These are phyloP conservation scores for Spongospora subterranea DNA, from an alignment of 208 protist genomes.

Conservation along the genomic window DNA sequence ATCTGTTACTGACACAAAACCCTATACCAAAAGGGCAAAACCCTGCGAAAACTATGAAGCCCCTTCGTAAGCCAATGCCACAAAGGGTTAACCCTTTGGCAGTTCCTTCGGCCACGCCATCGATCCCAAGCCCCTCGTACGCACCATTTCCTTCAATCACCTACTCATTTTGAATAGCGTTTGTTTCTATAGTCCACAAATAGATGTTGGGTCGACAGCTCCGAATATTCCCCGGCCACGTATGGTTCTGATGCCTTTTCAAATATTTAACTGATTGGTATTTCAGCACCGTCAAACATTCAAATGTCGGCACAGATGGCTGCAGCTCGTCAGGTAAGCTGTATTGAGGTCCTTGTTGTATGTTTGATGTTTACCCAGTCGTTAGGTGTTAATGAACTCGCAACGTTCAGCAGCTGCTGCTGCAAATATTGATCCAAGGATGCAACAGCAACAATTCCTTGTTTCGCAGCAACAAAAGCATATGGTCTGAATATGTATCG, in stretches of 20 bases:
- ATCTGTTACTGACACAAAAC: conserved; percentile 12
- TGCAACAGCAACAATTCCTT: conserved; percentile 39
- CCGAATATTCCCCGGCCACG: too few species aligned
- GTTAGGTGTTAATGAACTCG: neutral
- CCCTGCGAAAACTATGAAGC: neutral
- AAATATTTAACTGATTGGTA: too few species aligned
- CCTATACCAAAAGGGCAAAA: conserved; percentile 29
- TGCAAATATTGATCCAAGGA: neutral
- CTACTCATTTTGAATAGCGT: too few species aligned
- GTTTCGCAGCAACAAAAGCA: conserved; percentile 30
- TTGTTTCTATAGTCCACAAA: too few species aligned
- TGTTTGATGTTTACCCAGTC: neutral
- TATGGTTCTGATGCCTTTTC: too few species aligned
- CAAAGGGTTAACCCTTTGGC: too few species aligned
- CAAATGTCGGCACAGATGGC: conserved; percentile 6
- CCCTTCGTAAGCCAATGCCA: neutral
- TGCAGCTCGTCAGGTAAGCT: conserved; percentile 11
- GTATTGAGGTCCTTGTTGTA: neutral
- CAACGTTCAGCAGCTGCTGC: neutral
- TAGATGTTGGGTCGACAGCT: too few species aligned
- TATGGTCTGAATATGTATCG: neutral
- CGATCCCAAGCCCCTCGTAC: too few species aligned
- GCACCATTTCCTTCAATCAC: too few species aligned
- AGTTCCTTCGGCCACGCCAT: too few species aligned
- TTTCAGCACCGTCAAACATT: too few species aligned